Conservation (phyloP, 225 moss, liverwort and hornwort genomes). For the Pseudisothecium myosuroides region DNA sequence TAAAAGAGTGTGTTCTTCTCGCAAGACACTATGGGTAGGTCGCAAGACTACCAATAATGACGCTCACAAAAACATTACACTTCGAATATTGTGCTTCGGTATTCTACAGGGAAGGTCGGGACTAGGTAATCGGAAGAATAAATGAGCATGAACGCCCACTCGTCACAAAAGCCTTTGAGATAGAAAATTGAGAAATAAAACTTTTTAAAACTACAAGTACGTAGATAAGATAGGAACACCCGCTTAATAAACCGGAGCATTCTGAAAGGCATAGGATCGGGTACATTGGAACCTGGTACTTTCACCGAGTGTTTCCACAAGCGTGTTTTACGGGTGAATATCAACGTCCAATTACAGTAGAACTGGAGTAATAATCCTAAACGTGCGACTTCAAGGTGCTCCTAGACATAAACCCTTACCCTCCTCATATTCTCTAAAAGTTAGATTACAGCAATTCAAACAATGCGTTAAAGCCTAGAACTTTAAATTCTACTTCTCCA, state of each 20-base stretch:
- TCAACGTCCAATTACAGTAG: not conserved
- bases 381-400: not conserved
- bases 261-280: not conserved
- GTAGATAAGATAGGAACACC: not conserved
- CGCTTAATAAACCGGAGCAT: not conserved
- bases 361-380: not conserved
- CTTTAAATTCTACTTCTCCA: not conserved
- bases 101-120: not conserved
- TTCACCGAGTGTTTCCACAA: not conserved
- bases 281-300: not conserved
- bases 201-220: not conserved
- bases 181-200: not conserved
- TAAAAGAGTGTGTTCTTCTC: not conserved
- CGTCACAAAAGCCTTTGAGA: not conserved
- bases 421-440: not conserved
- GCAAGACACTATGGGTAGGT: not conserved
- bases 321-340: not conserved
- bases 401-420: not conserved
- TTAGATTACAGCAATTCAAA: not conserved
- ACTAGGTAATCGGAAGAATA: not conserved
- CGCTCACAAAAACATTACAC: not conserved
- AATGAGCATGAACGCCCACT: not conserved
- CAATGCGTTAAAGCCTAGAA: not conserved
- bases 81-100: not conserved
- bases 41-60: not conserved